Percentiles rank a stretch among this genome's conserved stretches.
These are phyloP conservation scores for Phoma sp. DNA, from an alignment of 2,329 filamentous ascomycete species.

Conservation along the genomic window DNA sequence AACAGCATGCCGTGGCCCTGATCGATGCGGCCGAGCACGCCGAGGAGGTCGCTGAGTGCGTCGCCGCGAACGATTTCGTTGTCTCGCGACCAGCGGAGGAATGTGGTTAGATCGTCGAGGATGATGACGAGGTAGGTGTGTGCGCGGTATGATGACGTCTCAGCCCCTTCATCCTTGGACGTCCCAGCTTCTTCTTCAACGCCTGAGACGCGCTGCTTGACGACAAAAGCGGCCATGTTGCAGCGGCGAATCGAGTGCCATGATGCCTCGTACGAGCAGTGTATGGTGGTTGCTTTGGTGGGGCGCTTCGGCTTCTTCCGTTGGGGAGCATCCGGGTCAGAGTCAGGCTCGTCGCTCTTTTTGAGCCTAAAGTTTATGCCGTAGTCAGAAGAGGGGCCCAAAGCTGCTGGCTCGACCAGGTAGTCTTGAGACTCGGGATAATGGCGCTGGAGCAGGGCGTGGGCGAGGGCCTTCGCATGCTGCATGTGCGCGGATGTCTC, in stretches of 20 bases:
- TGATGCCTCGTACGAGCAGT: neutral
- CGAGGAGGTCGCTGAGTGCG: slow-evolving; percentile 27
- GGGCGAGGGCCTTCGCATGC: slow-evolving; percentile 25
- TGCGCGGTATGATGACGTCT: slow-evolving; percentile 1
- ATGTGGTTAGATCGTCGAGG: slow-evolving; percentile 29
- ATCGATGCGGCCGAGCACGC: slow-evolving; percentile 19
- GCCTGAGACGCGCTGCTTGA: slow-evolving; percentile 8
- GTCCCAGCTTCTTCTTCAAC: no score
- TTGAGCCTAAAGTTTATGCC: slow-evolving; percentile 25
- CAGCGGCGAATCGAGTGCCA: slow-evolving; percentile 19
- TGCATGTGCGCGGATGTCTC: slow-evolving; percentile 19
- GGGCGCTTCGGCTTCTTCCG: slow-evolving; percentile 7
- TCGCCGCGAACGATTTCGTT: slow-evolving; percentile 27
- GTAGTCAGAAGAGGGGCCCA: slow-evolving; percentile 16
- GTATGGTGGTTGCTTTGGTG: neutral
- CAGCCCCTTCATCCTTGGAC: neutral
- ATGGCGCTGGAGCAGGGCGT: slow-evolving; percentile 31
- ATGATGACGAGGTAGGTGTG: slow-evolving; percentile 36
- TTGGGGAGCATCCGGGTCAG: slow-evolving; percentile 8
- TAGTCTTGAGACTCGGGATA: slow-evolving; percentile 30
- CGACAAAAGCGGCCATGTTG: slow-evolving; percentile 28
- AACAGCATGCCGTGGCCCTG: slow-evolving; percentile 32
- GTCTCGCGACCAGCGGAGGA: slow-evolving; percentile 11
- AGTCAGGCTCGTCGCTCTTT: slow-evolving; percentile 2
- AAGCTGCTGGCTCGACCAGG: slow-evolving; percentile 15